Evolutionary conservation across 78 protist species (phyloP).

Genomic region (Paratrimastix pyriformis): DNA sequence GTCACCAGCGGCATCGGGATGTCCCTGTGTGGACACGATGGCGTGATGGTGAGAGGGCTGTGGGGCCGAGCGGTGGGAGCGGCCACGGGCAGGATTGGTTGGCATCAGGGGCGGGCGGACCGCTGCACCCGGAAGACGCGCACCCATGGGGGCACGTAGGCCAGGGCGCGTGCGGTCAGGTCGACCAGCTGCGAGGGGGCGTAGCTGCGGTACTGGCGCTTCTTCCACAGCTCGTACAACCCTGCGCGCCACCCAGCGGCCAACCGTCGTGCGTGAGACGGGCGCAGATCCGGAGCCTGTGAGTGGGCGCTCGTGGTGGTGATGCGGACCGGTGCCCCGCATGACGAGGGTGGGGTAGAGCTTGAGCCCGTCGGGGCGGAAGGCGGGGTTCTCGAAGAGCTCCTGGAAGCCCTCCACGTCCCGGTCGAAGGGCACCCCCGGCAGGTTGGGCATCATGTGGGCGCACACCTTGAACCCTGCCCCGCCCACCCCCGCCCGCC

Average conservation of each 20-base stretch:
- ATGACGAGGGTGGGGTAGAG: constrained; percentile 89
- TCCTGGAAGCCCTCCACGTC: constrained; percentile 52
- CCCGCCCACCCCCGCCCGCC: too few relatives aligned
- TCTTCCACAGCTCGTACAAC: constrained; percentile 65
- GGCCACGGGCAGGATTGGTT: not conserved
- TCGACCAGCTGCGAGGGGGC: constrained; percentile 39
- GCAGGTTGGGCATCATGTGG: constrained; percentile 97
- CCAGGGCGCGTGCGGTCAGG: constrained; percentile 55
- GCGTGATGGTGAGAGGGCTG: not conserved
- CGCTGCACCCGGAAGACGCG: constrained; percentile 80
- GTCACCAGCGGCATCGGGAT: constrained; percentile 91
- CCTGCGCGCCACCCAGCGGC: not conserved
- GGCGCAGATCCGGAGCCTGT: too few relatives aligned
- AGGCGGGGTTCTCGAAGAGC: constrained; percentile 71
- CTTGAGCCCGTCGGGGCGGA: constrained; percentile 87
- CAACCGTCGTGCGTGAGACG: constrained; percentile 23
- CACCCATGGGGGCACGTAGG: constrained; percentile 88
- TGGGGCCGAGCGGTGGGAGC: not conserved
- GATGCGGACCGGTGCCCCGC: constrained; percentile 89
- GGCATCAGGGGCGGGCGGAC: not conserved
- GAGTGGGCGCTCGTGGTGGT: too few relatives aligned
- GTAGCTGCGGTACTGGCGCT: constrained; percentile 65
- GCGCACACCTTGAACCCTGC: constrained; percentile 89
- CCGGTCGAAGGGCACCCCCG: constrained; percentile 68
- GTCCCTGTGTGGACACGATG: constrained; percentile 46